Evolutionary conservation across 1,139 yeast species (phyloP), one percentile per base, ranked within the genome.

Genomic region (Nakaseomyces kungkrabaensis): DNA sequence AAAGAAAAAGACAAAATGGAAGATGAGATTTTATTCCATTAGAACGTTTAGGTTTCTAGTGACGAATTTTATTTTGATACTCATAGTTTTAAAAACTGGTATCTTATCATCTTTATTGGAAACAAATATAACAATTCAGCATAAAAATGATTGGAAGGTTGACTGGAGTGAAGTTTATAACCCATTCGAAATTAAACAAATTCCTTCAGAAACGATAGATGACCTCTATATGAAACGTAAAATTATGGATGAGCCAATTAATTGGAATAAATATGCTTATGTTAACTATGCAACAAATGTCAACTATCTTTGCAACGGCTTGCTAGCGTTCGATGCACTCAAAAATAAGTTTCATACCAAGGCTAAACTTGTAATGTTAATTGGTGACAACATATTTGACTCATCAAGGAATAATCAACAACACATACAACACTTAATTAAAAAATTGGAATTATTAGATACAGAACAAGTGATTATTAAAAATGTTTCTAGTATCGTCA

Each of bases 241-340:
- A 22, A 34, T 52, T 31, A 46, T 49, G 3, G 51, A 50, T 13
- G 54, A 38, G 27, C 42, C 54, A 8, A 61, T 69, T 3, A 66
- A 68, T 48, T 72, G 74, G 74, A 42, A 59, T 4, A 61, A 60
- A 43, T 67, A 53, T 48, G 79, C 79, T 0, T 76, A 76, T 56
- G 75, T 75, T 5, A 71, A 72, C 46, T 76, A 76, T 54, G 79
- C 76, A 1, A 74, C 80, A 0, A 66, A 69, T 43, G 51, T 62
- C 1, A 62, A 69, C 17, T 73, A 75, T 50, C 59, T 76, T 47
- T 72, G 78, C 51, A 72, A 73, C 43, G 69, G 75, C 2, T 53
- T 76, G 47, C 67, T 75, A 56, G 68, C 72, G 51, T 71, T 75
- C 45, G 60, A 68, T 3, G 63, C 61, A 38, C 59, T 76, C 50